Evolutionary conservation across 352 stramenopile species (phyloP), one percentile per base, ranked within the genome.

Genomic region (Globisporangium alternatum): DNA sequence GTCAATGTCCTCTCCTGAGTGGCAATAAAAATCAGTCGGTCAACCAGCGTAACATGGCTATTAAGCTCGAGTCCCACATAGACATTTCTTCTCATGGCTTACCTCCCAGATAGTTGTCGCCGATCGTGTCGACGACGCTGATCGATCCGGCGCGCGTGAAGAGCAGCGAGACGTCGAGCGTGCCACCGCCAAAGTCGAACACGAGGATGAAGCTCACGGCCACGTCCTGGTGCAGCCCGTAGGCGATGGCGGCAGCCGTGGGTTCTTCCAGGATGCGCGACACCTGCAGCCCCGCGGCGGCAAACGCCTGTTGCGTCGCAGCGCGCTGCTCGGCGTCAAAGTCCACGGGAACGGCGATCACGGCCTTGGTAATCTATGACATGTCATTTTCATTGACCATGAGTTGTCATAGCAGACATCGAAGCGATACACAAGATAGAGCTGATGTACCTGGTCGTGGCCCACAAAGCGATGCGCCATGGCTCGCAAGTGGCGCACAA

Each of bases 221-320:
- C 21, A 75, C 69, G 56, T 93, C 90, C 69, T 98, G 97, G 65
- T 98, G 96, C 17, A 99, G 72, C 25, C 97, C 96, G 72, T 99
- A 99, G 3, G 97, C 97, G 79, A 99, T 98, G 6, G 97, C 97
- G 6, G 97, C 97, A 22, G 97, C 97, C 10, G 97, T 99, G 21
- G 97, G 97, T 76, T 99, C 97, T 65, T 99, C 99, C 62, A 99
- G 95, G 64, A 99, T 62, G 28, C 97, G 89, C 62, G 99, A 86
- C 28, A 98, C 89, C 47, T 96, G 88, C 28, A 99, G 90, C 0
- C 97, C 97, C 3, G 97, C 96, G 74, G 90, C 93, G 17, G 69
- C 75, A 9, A 84, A 91, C 48, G 81, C 88, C 8, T 78, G 78
- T 48, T 96, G 86, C 10, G 89, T 97, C 1, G 91, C 84, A 51